These are phyloP conservation scores for Silene coronaria DNA, from an alignment of 179 eudicot species.

Conservation along the genomic window DNA sequence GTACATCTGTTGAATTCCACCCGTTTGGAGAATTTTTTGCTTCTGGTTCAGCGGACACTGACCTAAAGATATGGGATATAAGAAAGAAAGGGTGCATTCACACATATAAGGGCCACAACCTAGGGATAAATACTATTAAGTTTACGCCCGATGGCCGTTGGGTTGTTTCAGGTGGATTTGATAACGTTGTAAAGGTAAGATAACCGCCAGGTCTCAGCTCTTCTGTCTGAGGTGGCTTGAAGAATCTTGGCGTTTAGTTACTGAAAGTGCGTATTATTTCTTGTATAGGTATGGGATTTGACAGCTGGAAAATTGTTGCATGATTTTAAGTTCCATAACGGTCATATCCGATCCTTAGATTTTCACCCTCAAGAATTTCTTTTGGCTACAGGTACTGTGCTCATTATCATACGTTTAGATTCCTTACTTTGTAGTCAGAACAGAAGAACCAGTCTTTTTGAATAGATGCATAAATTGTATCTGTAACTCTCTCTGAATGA, in stretches of 20 bases:
- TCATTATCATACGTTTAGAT: not conserved
- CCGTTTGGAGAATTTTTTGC: slow-evolving; percentile 99
- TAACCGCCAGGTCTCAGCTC: slow-evolving; percentile 4
- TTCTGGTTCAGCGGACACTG: slow-evolving; percentile 91
- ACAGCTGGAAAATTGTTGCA: slow-evolving; percentile 97
- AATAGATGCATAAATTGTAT: no score
- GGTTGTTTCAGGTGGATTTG: slow-evolving; percentile 96
- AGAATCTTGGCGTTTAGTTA: slow-evolving; percentile 5
- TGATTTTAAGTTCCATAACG: slow-evolving; percentile 83
- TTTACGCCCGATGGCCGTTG: slow-evolving; percentile 97
- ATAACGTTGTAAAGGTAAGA: slow-evolving; percentile 84
- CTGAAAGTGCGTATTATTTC: slow-evolving; percentile 1
- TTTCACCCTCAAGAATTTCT: slow-evolving; percentile 96
- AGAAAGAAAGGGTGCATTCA: slow-evolving; percentile 91
- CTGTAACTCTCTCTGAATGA: no score
- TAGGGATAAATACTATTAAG: slow-evolving; percentile 73
- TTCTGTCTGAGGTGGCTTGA: not conserved
- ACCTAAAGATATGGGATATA: slow-evolving; percentile 92
- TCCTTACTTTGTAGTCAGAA: not conserved
- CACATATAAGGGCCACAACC: slow-evolving; percentile 88
- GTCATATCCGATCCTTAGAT: slow-evolving; percentile 71
- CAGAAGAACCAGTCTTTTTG: no score
- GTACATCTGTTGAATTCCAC: slow-evolving; percentile 85
- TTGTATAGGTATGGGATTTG: slow-evolving; percentile 82
- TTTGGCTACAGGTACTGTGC: slow-evolving; percentile 69